These are phyloP conservation scores for Annulohypoxylon stygium DNA, from an alignment of 495 filamentous ascomycete genomes.

Conservation along the genomic window DNA sequence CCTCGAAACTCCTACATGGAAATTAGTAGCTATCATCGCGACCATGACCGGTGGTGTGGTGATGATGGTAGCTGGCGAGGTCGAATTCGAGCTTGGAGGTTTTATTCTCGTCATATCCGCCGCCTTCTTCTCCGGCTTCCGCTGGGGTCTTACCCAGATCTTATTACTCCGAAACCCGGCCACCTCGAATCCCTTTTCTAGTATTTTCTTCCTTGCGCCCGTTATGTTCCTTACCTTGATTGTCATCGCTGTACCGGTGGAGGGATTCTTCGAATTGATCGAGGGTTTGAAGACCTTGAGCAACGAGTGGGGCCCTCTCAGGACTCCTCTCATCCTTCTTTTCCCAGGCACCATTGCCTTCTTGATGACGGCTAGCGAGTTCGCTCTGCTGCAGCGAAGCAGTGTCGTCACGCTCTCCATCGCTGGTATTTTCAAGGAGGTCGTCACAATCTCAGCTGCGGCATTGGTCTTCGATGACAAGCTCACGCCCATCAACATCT, in stretches of 20 bases:
- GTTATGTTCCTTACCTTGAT: slow-evolving; percentile 93
- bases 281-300: slow-evolving; percentile 72
- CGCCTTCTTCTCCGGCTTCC: slow-evolving; percentile 95
- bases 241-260: slow-evolving; percentile 84
- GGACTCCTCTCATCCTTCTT: slow-evolving; percentile 74
- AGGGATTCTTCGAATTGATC: slow-evolving; percentile 77
- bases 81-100: slow-evolving; percentile 88
- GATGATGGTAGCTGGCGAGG: slow-evolving; percentile 99
- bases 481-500: slow-evolving; percentile 89
- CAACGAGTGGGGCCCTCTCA: slow-evolving; percentile 71
- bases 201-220: slow-evolving; percentile 95
- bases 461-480: slow-evolving; percentile 89
- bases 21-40: slow-evolving; percentile 85
- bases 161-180: slow-evolving; percentile 94
- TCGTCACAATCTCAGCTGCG: slow-evolving; percentile 93
- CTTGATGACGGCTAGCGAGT: slow-evolving; percentile 96
- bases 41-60: slow-evolving; percentile 96
- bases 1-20: slow-evolving; percentile 87
- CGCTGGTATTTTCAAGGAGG: slow-evolving; percentile 99
- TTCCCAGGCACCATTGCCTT: slow-evolving; percentile 96
- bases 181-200: slow-evolving; percentile 95
- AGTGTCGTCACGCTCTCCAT: slow-evolving; percentile 96
- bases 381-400: slow-evolving; percentile 93
- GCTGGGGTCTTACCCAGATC: slow-evolving; percentile 97
- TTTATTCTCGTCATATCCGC: slow-evolving; percentile 93